Evolutionary conservation across 2,329 filamentous ascomycete genomes (phyloP).

Genomic region (Aspergillus quadricinctus): DNA sequence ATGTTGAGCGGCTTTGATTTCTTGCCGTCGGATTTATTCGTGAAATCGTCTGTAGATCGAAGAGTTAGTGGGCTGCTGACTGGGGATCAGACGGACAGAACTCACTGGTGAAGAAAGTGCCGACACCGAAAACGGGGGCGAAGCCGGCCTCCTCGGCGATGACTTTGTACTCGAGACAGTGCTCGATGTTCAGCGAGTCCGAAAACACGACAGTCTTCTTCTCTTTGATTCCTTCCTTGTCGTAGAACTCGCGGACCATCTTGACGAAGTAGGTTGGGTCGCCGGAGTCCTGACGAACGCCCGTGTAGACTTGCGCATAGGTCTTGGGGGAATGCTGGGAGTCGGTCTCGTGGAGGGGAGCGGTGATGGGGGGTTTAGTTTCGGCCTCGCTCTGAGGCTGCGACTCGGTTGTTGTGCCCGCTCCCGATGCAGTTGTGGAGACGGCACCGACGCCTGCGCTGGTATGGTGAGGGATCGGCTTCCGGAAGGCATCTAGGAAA

Average conservation of each 20-base stretch:
- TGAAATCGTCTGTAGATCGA: conserved; percentile 65
- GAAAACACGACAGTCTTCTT: conserved; percentile 93
- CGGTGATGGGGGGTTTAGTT: conserved; percentile 42
- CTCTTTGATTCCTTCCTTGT: conserved; percentile 66
- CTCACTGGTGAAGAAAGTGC: conserved; percentile 84
- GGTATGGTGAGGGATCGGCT: conserved; percentile 52
- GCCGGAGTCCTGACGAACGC: conserved; percentile 86
- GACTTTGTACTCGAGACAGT: conserved; percentile 84
- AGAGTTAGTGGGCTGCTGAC: neutral
- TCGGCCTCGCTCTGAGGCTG: conserved; percentile 34
- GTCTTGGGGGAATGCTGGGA: conserved; percentile 49
- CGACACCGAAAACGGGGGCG: conserved; percentile 84
- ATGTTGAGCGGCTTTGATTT: conserved; percentile 95
- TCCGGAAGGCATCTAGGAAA: conserved; percentile 80
- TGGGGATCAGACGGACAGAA: neutral
- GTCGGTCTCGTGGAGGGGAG: conserved; percentile 34
- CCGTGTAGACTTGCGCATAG: conserved; percentile 78
- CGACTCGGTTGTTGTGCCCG: conserved; percentile 42
- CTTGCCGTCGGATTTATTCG: conserved; percentile 63
- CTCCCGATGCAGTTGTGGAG: conserved; percentile 36
- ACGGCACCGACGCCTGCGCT: conserved; percentile 38
- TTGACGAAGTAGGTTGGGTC: conserved; percentile 77
- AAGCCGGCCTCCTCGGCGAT: conserved; percentile 77
- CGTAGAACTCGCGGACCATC: conserved; percentile 76
- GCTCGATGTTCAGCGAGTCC: conserved; percentile 86